Conservation (phyloP, 176 grass and related monocot species). For the Oryza brachyantha region DNA sequence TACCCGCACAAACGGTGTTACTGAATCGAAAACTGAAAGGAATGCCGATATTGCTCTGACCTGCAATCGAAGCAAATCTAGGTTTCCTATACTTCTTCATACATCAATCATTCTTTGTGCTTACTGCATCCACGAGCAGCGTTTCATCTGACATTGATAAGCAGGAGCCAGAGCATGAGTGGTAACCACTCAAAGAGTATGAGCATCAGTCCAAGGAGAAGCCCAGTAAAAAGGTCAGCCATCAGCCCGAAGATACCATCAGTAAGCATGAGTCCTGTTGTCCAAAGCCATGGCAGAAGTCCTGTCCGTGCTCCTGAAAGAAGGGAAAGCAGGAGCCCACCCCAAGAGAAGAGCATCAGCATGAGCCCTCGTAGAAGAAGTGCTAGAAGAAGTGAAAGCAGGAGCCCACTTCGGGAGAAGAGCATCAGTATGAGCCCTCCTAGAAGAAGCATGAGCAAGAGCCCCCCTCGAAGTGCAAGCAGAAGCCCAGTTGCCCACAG, state of each 20-base stretch:
- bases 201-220: slow-evolving; percentile 88
- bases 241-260: slow-evolving; percentile 39
- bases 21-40: slow-evolving; percentile 44
- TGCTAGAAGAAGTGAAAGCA: slow-evolving; percentile 33
- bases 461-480: slow-evolving; percentile 42
- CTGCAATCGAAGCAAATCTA: slow-evolving; percentile 78
- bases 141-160: slow-evolving; percentile 71
- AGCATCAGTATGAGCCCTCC: slow-evolving; percentile 55
- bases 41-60: slow-evolving; percentile 35
- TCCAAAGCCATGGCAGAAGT: slow-evolving; percentile 36
- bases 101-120: slow-evolving; percentile 57
- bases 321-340: slow-evolving; percentile 49
- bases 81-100: slow-evolving; percentile 61
- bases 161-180: slow-evolving; percentile 81
- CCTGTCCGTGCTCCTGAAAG: slow-evolving; percentile 28
- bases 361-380: slow-evolving; percentile 50
- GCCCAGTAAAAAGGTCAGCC: slow-evolving; percentile 43
- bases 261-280: slow-evolving; percentile 48
- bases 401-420: slow-evolving; percentile 37
- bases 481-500: slow-evolving; percentile 39
- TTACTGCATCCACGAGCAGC: slow-evolving; percentile 47
- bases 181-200: slow-evolving; percentile 88
- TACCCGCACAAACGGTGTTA: slow-evolving; percentile 47
- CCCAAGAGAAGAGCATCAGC: slow-evolving; percentile 43
- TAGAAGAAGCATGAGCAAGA: slow-evolving; percentile 56